Evolutionary conservation across 495 filamentous ascomycete species (phyloP).

Genomic region (Aspergillus asperescens): DNA sequence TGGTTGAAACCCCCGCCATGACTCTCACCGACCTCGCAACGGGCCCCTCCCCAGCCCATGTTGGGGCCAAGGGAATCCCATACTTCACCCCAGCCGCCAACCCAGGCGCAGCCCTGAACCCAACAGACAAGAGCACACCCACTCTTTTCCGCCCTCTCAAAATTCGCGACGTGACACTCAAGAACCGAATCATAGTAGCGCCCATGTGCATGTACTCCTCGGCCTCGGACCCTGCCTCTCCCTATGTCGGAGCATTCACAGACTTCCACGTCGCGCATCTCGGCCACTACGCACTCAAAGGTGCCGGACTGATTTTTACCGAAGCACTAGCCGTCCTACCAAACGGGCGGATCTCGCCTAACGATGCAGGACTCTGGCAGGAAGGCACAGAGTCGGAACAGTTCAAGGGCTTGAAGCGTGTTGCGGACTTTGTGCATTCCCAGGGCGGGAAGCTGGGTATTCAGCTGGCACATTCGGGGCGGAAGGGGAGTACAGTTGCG

Average conservation of each 20-base stretch:
- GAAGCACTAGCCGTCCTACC: slow-evolving; percentile 64
- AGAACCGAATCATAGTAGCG: slow-evolving; percentile 62
- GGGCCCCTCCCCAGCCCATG: slow-evolving; percentile 15
- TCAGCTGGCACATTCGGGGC: slow-evolving; percentile 69
- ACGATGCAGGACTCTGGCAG: slow-evolving; percentile 66
- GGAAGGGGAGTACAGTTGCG: slow-evolving; percentile 61
- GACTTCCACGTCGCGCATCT: slow-evolving; percentile 66
- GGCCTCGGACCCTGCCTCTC: slow-evolving; percentile 33
- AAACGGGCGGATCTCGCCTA: slow-evolving; percentile 66
- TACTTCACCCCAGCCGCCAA: slow-evolving; percentile 58
- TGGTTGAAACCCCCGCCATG: too few species aligned
- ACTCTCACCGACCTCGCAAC: slow-evolving; percentile 6
- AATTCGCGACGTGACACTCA: slow-evolving; percentile 62
- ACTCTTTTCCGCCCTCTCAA: slow-evolving; percentile 61
- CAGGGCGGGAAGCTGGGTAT: slow-evolving; percentile 66
- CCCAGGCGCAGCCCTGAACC: slow-evolving; percentile 46
- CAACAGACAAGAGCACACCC: slow-evolving; percentile 42
- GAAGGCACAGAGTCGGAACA: slow-evolving; percentile 47
- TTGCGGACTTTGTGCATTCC: slow-evolving; percentile 54
- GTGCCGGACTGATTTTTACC: slow-evolving; percentile 58
- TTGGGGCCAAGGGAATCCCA: slow-evolving; percentile 27
- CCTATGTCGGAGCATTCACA: slow-evolving; percentile 57
- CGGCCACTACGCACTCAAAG: slow-evolving; percentile 57
- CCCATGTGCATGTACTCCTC: slow-evolving; percentile 64
- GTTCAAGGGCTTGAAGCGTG: slow-evolving; percentile 55